phyloP scores from a whole-genome alignment of 345 rosid species.

The Toxicodendron radicans region DNA sequence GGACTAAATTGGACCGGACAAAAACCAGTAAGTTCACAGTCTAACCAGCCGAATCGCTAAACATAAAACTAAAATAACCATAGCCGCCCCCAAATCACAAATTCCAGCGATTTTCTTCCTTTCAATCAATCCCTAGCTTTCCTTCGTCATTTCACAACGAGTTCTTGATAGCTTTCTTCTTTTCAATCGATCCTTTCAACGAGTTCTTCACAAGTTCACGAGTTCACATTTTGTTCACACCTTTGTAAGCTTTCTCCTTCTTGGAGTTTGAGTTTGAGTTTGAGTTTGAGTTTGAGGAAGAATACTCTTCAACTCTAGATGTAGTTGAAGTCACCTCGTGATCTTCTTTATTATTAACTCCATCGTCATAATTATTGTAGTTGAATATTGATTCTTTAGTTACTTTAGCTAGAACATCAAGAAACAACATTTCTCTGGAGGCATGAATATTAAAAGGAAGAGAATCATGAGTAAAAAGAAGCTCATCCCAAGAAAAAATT shows the following conservation, averaged over 20 bases:
- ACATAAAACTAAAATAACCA: no score
- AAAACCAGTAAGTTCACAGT: no score
- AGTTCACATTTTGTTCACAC: constrained; percentile 38
- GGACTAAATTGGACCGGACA: no score
- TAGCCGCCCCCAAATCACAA: no score
- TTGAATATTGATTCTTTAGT: constrained; percentile 33
- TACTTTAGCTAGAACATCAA: constrained; percentile 35
- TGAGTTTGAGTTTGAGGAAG: no score
- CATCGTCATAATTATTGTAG: constrained; percentile 25
- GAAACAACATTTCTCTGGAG: constrained; percentile 44
- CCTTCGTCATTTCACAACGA: no score
- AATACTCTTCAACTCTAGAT: neutral
- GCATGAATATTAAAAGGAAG: constrained; percentile 38
- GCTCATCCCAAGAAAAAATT: constrained; percentile 45
- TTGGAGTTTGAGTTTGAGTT: neutral
- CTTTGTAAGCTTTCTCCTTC: constrained; percentile 48
- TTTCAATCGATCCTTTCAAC: no score
- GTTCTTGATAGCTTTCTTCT: no score
- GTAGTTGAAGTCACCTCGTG: constrained; percentile 25
- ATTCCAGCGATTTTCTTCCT: no score
- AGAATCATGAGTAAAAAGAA: constrained; percentile 30
- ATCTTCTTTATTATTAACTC: constrained; percentile 34
- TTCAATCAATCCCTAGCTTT: no score
- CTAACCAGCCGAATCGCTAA: no score
- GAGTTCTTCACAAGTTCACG: no score